These are phyloP conservation scores for Clavispora phyllophila DNA, from an alignment of 805 yeast genomes.

Conservation along the genomic window DNA sequence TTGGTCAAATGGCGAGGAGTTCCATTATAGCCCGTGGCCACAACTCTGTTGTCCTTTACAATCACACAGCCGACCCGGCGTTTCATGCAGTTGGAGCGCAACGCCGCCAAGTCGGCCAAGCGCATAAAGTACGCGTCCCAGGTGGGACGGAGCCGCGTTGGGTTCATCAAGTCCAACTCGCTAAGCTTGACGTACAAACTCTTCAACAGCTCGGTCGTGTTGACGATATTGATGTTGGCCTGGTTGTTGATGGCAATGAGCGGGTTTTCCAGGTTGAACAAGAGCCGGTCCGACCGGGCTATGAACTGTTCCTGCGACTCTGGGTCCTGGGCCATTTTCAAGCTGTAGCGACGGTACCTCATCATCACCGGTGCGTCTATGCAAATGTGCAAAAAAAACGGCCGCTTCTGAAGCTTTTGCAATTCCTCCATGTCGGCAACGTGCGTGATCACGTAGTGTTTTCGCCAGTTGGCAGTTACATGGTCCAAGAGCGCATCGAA, in stretches of 20 bases:
- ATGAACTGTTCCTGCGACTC: constrained; percentile 33
- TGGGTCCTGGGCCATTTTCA: constrained; percentile 10
- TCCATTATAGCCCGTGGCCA: constrained; percentile 97
- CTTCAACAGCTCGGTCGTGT: constrained; percentile 32
- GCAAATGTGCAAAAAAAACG: constrained; percentile 77
- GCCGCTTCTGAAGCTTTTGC: constrained; percentile 54
- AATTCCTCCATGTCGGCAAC: constrained; percentile 41
- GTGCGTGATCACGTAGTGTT: constrained; percentile 54
- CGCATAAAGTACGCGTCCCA: constrained; percentile 98
- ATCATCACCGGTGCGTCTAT: constrained; percentile 65
- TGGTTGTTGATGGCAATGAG: constrained; percentile 55
- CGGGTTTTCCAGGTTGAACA: constrained; percentile 44
- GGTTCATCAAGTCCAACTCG: constrained; percentile 32
- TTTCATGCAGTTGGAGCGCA: constrained; percentile 94
- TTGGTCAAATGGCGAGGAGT: constrained; percentile 85
- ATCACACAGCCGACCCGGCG: constrained; percentile 95
- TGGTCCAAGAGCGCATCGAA: constrained; percentile 47
- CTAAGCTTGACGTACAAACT: constrained; percentile 35
- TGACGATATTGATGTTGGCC: constrained; percentile 42
- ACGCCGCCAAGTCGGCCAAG: constrained; percentile 87
- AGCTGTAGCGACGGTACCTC: constrained; percentile 36
- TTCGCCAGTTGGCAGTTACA: constrained; percentile 64
- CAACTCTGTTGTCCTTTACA: constrained; percentile 76
- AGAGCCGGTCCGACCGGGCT: constrained; percentile 28
- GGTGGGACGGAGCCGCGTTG: constrained; percentile 67